Evolutionary conservation across 176 grass and related monocot genomes (phyloP), one percentile per base, ranked within the genome.

Genomic region (Pontederia crassipes): DNA sequence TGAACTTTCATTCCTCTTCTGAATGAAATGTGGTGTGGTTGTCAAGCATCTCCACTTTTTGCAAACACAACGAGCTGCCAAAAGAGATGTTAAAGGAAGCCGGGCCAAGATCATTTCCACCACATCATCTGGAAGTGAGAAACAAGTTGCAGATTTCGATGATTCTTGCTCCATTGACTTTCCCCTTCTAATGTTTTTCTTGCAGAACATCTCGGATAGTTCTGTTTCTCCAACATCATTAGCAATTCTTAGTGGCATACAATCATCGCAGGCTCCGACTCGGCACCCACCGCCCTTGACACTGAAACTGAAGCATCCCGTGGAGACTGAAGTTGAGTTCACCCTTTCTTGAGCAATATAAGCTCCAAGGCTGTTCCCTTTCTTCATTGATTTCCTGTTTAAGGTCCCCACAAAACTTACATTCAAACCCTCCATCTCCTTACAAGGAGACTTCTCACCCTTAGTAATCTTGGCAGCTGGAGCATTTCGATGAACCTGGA

Each of bases 11-110:
- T 68, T 69, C 50, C 86, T 80, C 53, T 78, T 52, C 49, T 80
- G 81, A 46, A 76, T 67, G 75, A 96, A 90, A 62, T 85, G 83
- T 16, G 64, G 78, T 2, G 83, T 52, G n/a, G 62, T 59, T 9
- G 92, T 88, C 65, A 96, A 65, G 54, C 76, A 70, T 69, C 78
- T 77, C 92, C 92, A 96, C n/a, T 85, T 89, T 55, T 68, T 67
- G 83, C 92, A 96, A 17, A 78, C 92, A 58, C 92, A 90, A 4
- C 92, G 86, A 32, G 83, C 68, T 8, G 81, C 73, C 28, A 90
- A 78, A 71, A 96, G 66, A 69, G 83, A 82, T 10, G 83, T 50
- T 28, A 88, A 73, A 35, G 92, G 86, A 45, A 96, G 86, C 0
- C 77, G 69, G 47, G 71, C 62, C 55, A 96, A 79, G 53, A 96